Conservation (phyloP, 148 eudicot species). For the Vaccinium myrtillus region DNA sequence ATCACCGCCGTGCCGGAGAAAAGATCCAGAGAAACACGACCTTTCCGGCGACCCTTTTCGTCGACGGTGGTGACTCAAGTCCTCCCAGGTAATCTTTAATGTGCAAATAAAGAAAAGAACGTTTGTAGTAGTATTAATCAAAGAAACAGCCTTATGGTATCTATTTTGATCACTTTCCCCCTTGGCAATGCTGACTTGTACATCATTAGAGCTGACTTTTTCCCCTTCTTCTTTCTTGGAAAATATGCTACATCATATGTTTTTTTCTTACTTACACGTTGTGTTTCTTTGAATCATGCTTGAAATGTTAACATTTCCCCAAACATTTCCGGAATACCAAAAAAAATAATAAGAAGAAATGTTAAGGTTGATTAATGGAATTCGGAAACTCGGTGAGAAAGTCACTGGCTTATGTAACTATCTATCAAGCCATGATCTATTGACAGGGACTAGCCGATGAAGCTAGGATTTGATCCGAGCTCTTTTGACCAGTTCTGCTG, state of each 20-base stretch:
- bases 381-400: background rate
- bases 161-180: background rate
- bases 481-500: background rate
- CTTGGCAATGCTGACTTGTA: background rate
- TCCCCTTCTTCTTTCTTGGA: background rate
- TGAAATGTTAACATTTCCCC: too few species aligned
- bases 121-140: background rate
- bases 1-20: slow-evolving; percentile 19
- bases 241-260: background rate
- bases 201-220: background rate
- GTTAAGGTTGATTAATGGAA: too few species aligned
- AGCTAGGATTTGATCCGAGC: background rate
- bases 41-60: slow-evolving; percentile 19
- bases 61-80: slow-evolving; percentile 26
- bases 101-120: background rate
- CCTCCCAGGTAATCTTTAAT: slow-evolving; percentile 28
- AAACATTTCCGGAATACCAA: too few species aligned
- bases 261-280: too few species aligned
- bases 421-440: background rate
- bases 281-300: too few species aligned
- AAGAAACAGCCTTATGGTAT: background rate
- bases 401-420: background rate
- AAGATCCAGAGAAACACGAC: slow-evolving; percentile 31
- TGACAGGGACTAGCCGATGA: background rate
- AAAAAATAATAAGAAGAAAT: too few species aligned